Evolutionary conservation across 164 flowering plant genomes (phyloP), one percentile per base, ranked within the genome.

Genomic region (Amborella trichopoda): DNA sequence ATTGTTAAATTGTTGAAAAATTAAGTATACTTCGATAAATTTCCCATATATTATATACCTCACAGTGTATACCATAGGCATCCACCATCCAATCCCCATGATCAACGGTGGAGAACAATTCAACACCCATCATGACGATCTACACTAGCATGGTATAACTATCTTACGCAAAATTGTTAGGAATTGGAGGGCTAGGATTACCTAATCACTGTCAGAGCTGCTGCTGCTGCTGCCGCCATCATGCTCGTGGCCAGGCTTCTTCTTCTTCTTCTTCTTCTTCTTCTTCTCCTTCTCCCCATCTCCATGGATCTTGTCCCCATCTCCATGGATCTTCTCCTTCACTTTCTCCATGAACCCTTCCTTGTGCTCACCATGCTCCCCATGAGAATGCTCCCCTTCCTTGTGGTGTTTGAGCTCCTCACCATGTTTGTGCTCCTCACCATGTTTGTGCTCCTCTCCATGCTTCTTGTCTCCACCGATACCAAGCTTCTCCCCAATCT

Each of bases 321-420:
- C 74, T 5, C 78, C 81, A n/a, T 54, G 69, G 68, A 73, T 60
- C 68, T 71, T 73, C 59, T 73, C 79, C 69, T 73, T 76, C 59
- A 73, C 53, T 59, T 77, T 77, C 46, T 71, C 83, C 23, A 68
- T 6, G 4, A 73, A 10, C 10, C 81, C 73, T 24, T 59, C 72
- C 33, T 67, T 67, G 43, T 62, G 51, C 44, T 53, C 66, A 2
- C 40, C 55, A 8, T 41, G 26, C 12, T 37, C 22, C 3, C 32
- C 22, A 11, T 52, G 16, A 12, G 17, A 8, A 12, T 44, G 26
- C 13, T 44, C 47, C 13, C 23, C 52, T 6, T 30, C 24, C 22
- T 51, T 24, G 28, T 48, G 34, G 12, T 40, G 49, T 19, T 50
- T 41, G 2, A 20, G 33, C 8, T 24, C 19, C 18, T 24, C 44